Conservation (phyloP, 2,329 filamentous ascomycete species). For the Diaporthe helianthi region DNA sequence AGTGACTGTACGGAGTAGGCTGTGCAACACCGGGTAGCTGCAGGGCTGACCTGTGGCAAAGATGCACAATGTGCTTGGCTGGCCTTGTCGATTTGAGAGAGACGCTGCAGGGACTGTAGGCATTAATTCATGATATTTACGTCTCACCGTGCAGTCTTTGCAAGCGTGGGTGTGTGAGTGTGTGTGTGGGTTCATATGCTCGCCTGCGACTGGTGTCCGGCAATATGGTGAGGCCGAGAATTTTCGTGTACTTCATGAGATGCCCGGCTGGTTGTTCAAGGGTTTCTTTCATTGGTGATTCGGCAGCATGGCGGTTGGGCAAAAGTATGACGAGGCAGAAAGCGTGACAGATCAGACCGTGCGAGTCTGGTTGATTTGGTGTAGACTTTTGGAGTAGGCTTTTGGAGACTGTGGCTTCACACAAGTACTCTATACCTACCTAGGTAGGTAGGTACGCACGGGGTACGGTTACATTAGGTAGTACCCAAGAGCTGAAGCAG, state of each 20-base stretch:
- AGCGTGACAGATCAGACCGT: neutral
- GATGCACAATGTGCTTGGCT: neutral
- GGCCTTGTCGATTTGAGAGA: neutral
- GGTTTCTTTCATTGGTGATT: neutral
- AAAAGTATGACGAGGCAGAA: neutral
- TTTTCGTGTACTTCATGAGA: neutral
- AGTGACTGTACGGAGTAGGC: no score
- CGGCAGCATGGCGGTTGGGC: constrained; percentile 9
- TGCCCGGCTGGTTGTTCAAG: neutral
- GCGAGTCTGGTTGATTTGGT: constrained; percentile 4
- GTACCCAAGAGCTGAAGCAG: no score
- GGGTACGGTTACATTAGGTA: neutral
- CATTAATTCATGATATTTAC: neutral
- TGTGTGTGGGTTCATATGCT: neutral
- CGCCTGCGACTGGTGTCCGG: neutral
- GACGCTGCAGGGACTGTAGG: neutral
- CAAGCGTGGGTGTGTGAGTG: neutral
- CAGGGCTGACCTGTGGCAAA: constrained; percentile 4
- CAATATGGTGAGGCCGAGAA: constrained; percentile 1
- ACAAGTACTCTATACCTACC: no score
- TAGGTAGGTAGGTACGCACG: no score
- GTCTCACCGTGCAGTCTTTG: neutral
- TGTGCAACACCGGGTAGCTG: neutral
- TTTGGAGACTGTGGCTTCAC: neutral
- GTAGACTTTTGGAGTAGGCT: neutral